Evolutionary conservation across 257 asterid species (phyloP).

Genomic region (Phtheirospermum japonicum): DNA sequence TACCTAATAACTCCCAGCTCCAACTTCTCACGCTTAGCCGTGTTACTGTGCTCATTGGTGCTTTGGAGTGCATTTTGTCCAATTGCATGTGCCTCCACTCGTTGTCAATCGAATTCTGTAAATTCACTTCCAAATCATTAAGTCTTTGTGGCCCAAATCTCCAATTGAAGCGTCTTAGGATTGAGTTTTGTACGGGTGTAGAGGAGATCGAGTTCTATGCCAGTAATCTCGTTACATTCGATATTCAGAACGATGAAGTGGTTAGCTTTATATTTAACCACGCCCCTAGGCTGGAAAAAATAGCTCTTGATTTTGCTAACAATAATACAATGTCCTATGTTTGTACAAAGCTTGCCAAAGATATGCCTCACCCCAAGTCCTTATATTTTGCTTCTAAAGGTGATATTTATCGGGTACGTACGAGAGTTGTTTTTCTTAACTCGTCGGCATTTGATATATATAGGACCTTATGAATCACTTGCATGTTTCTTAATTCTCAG

Average conservation of each 20-base stretch:
- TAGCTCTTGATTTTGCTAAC: neutral
- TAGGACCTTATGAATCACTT: neutral
- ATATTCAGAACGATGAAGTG: neutral
- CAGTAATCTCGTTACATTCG: neutral
- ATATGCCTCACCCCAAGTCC: neutral
- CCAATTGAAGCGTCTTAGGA: neutral
- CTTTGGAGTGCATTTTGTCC: neutral
- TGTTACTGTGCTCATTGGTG: neutral
- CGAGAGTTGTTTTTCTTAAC: too few relatives aligned
- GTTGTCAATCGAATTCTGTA: neutral
- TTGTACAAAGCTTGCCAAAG: neutral
- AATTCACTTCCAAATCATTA: neutral
- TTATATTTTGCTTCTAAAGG: neutral
- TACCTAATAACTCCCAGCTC: neutral
- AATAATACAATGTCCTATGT: neutral
- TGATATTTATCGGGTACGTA: too few relatives aligned
- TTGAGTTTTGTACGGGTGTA: neutral
- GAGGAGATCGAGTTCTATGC: conserved; percentile 1
- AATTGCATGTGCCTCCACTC: neutral
- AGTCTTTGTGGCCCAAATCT: neutral
- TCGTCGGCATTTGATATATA: neutral
- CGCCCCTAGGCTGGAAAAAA: neutral
- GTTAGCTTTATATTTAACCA: neutral
- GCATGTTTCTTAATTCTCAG: conserved; percentile 4
- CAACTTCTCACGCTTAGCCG: neutral